phyloP scores from a whole-genome alignment of 768 basidiomycete species.

The Tulasnella calospora region DNA sequence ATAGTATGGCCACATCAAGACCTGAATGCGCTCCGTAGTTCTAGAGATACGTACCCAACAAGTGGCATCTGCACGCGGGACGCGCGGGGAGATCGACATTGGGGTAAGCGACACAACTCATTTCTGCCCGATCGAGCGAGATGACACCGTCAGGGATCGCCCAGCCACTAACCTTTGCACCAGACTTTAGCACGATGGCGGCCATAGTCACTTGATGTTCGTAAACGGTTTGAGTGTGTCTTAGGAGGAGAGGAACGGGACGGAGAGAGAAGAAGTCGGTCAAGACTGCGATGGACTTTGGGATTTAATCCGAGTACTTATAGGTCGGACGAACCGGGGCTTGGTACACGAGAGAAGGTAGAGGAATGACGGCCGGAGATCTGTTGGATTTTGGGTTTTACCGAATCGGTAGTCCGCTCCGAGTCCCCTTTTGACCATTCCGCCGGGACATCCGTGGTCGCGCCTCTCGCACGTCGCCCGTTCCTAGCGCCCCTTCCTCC shows the following conservation, averaged over 20 bases:
- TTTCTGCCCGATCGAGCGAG: not conserved
- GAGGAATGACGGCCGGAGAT: not conserved
- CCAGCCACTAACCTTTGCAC: constrained; percentile 23
- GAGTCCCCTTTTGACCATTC: constrained; percentile 9
- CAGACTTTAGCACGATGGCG: constrained; percentile 23
- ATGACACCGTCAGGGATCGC: not conserved
- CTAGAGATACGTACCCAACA: constrained; percentile 19
- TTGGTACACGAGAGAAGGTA: not conserved
- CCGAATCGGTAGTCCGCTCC: constrained; percentile 9
- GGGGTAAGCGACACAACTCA: not conserved
- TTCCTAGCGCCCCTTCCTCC: not conserved
- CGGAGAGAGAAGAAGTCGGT: constrained; percentile 1
- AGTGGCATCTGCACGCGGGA: constrained; percentile 25
- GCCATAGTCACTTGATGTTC: constrained; percentile 19
- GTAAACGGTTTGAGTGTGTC: not conserved
- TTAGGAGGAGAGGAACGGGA: not conserved
- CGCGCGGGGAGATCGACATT: not conserved
- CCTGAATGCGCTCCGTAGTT: not conserved
- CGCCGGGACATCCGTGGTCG: not conserved
- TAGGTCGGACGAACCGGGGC: constrained; percentile 2
- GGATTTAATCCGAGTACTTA: not conserved
- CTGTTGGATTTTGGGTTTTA: not conserved
- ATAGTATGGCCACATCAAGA: not conserved
- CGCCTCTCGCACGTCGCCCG: not conserved
- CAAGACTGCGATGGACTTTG: not conserved